Base-by-base conservation (phyloP, 495 filamentous ascomycete genomes). In the Bombardia bombarda region DNA sequence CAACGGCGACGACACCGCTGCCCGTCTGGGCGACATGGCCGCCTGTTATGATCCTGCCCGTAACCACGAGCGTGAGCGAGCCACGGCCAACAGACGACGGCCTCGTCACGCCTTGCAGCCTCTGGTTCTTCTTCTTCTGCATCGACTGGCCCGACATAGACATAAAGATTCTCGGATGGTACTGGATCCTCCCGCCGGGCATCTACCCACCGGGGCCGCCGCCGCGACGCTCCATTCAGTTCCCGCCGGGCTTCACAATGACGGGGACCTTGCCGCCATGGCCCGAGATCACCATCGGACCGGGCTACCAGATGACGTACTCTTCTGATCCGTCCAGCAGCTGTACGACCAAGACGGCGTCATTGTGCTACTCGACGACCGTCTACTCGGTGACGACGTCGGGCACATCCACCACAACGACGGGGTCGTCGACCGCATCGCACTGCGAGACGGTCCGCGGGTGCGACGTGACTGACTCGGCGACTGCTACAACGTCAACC, bases 321-420 rank as follows among this genome's bases (percentile, higher is more conserved):
- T 7, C 22, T 14, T 19, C 20, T 30, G 21, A 47, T 31, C 45
- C 45, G 9, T n/a, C n/a, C n/a, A n/a, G n/a, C n/a, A 20, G 30
- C 22, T 47, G 38, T 32, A 16, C 36, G 38, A 47, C 45, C 17
- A 17, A 47, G 45, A 47, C 45, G n/a, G 38, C 45, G 38, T 10
- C 35, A 22, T n/a, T 31, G 8, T 47, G 45, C 32, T 18, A n/a
- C 17, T 42, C 38, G 14, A 47, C 45, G 4, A 47, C 28, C 13
- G 35, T 34, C 21, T 42, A 32, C 14, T 32, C 26, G 22, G 22
- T 13, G 18, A 20, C 14, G n/a, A 20, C 28, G 8, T 36, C 20
- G 21, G 22, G 32, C 33, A 17, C 7, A 8, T 17, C 30, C 6
- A 38, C 33, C 3, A 44, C 14, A 6, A 88, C 13, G 13, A 44